Evolutionary conservation across 2,329 filamentous ascomycete genomes (phyloP), one percentile per base, ranked within the genome.

Genomic region (Ophiognomonia clavigignenti-juglandacearum): DNA sequence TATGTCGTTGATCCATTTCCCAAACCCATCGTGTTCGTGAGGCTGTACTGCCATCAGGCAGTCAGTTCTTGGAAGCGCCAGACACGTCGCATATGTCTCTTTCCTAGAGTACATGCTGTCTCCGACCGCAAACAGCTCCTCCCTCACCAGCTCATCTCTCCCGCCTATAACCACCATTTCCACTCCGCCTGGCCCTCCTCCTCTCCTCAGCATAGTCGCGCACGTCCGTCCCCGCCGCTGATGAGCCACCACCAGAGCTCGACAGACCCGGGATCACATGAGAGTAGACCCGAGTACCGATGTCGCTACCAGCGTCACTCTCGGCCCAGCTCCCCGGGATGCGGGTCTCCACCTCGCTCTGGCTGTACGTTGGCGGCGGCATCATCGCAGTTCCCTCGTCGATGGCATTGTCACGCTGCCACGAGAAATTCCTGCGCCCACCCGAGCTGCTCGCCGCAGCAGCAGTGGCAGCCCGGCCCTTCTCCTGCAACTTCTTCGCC

Each of bases 251-350:
- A 10, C 54, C 42, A 4, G 48, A 50, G 27, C 48, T 56, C 51
- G 67, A 67, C 54, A 78, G 59, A 53, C 77, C 76, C 3, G 78
- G 77, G 59, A 79, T 75, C 31, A 72, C 63, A 54, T 80, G 75
- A 54, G 68, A 69, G 57, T 82, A 80, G 31, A 75, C 71, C 69
- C 80, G 80, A 54, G 75, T 80, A 24, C 78, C 78, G 8, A 74
- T 54, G 2, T 80, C 77, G 58, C 71, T 73, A 36, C 57, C 65
- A 50, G 59, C 61, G 48, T 70, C 69, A 58, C 70, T 72, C 47
- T 66, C 64, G 39, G 56, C 58, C 59, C 64, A 68, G 42, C 63
- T 63, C 24, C 65, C 64, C 2, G 67, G 65, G 23, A 67, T 56
- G 5, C 62, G 59, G 22, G 65, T 59, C 47, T 61, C 50, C 34